These are phyloP conservation scores for Sugiyamaella marilandica DNA, from an alignment of 805 yeast genomes.

Conservation along the genomic window DNA sequence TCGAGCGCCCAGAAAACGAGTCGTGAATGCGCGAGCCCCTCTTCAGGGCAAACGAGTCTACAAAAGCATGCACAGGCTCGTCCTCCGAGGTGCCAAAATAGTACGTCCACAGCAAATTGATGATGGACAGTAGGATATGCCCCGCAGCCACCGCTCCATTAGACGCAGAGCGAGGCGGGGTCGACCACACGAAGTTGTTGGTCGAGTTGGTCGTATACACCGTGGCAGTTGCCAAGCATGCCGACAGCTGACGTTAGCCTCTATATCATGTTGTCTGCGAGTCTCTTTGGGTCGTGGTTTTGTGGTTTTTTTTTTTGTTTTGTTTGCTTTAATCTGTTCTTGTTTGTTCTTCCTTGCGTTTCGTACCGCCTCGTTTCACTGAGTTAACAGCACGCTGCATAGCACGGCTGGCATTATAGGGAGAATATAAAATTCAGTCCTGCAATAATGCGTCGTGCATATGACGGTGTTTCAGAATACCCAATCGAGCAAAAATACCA, in stretches of 20 bases:
- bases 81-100: conserved; percentile 89
- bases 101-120: conserved; percentile 51
- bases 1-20: conserved; percentile 2
- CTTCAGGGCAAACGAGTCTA: conserved; percentile 72
- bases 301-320: no score
- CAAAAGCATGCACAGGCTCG: conserved; percentile 77
- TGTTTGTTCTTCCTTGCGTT: no score
- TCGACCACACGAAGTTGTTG: conserved; percentile 68
- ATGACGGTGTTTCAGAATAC: background rate
- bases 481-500: background rate
- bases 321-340: no score
- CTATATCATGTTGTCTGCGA: no score
- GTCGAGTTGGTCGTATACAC: conserved; percentile 82
- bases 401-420: no score
- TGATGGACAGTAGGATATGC: conserved; percentile 72
- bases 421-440: no score
- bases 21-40: conserved; percentile 3
- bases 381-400: no score
- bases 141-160: conserved; percentile 91
- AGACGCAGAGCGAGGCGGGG: conserved; percentile 37
- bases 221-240: conserved; percentile 63
- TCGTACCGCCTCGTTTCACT: no score
- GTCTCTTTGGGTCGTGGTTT: no score
- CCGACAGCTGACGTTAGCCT: conserved; percentile 35
- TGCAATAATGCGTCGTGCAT: no score